Evolutionary conservation across 306 rosid species (phyloP).

Genomic region (Cucumis cinereus): DNA sequence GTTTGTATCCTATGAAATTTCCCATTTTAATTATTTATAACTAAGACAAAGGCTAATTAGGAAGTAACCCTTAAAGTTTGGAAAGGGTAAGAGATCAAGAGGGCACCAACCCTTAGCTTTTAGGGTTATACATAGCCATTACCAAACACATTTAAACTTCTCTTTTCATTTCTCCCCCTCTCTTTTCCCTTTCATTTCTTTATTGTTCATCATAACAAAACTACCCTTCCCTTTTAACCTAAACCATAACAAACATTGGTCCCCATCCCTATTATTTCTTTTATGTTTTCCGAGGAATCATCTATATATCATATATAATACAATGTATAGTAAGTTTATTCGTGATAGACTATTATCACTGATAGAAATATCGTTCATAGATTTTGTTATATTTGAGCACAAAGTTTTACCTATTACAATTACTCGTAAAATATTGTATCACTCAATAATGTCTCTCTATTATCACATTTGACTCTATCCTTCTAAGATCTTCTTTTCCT

Average conservation of each 20-base stretch:
- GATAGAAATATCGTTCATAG: no score
- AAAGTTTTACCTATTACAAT: no score
- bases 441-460: no score
- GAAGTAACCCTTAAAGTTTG: not conserved
- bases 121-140: not conserved
- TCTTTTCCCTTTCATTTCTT: not conserved
- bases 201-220: not conserved
- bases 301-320: no score
- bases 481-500: not conserved
- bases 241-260: not conserved
- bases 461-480: no score
- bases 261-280: not conserved
- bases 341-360: no score
- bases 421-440: no score
- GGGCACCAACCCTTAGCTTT: not conserved
- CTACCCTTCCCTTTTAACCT: not conserved
- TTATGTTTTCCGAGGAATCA: not conserved
- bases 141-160: not conserved
- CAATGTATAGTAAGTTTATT: no score
- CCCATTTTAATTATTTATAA: not conserved
- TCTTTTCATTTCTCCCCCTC: not conserved
- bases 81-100: not conserved
- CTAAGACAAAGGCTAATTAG: not conserved
- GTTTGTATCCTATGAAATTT: not conserved
- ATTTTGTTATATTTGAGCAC: no score